Conservation (phyloP, 2,329 filamentous ascomycete species). For the Cyclaneusma minus region DNA sequence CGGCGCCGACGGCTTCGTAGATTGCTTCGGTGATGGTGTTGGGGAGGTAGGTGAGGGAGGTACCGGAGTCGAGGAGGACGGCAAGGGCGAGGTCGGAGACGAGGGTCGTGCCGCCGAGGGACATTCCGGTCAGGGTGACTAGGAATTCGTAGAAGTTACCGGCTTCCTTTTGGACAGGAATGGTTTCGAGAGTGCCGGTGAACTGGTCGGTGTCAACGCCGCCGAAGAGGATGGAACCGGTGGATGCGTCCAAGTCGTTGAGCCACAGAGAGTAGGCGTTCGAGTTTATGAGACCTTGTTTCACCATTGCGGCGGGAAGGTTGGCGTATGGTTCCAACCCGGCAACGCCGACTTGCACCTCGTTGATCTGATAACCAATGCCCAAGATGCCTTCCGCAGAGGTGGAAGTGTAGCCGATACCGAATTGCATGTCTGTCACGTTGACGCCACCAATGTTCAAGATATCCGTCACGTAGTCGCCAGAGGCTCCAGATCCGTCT, state of each 20-base stretch:
- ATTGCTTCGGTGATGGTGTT: constrained; percentile 35
- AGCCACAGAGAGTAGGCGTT: constrained; percentile 63
- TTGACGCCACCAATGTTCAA: constrained; percentile 40
- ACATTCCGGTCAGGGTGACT: constrained; percentile 49
- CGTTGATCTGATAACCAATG: constrained; percentile 68
- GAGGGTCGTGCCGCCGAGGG: constrained; percentile 26
- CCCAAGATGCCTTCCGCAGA: constrained; percentile 63
- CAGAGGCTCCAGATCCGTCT: constrained; percentile 61
- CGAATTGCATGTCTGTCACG: constrained; percentile 49
- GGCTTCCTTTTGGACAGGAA: constrained; percentile 44
- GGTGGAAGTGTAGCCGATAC: constrained; percentile 49
- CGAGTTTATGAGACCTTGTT: constrained; percentile 43
- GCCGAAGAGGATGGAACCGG: constrained; percentile 58
- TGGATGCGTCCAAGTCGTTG: constrained; percentile 51
- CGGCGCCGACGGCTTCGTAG: constrained; percentile 40
- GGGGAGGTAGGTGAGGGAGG: constrained; percentile 52
- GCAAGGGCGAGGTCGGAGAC: constrained; percentile 35
- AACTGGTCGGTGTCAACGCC: constrained; percentile 57
- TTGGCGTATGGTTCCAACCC: constrained; percentile 45
- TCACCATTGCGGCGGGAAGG: constrained; percentile 48
- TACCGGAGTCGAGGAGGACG: constrained; percentile 58
- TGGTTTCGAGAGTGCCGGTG: constrained; percentile 42
- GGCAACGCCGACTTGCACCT: constrained; percentile 51
- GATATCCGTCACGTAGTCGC: constrained; percentile 69
- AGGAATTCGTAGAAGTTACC: constrained; percentile 46